Evolutionary conservation across 352 stramenopile genomes (phyloP), one percentile per base, ranked within the genome.

Genomic region (Phytophthora macrochlamydospora): DNA sequence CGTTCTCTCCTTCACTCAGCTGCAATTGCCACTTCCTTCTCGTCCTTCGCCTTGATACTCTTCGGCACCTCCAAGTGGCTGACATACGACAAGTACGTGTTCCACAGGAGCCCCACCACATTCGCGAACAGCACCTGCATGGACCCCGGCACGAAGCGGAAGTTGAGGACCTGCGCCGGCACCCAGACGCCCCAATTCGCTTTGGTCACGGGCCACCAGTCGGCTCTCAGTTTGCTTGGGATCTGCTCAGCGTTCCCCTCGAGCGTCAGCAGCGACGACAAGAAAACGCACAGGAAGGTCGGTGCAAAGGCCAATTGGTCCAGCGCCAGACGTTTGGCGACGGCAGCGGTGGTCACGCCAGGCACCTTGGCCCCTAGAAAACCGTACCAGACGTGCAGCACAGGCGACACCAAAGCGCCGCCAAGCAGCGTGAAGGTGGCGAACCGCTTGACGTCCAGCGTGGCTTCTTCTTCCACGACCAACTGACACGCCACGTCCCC

Each of bases 71-170:
- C 35, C 35, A 67, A 53, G 69, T 94, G 85, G 65, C 87, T 92
- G 51, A 92, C 73, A 54, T 83, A 90, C 48, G 87, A 94, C 33
- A 95, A 64, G 59, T 95, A 95, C 45, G 80, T 73, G 76, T 95
- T 95, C 87, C 87, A 95, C 46, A 92, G 75, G 44, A 95, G 72
- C 18, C 87, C 87, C 28, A 95, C 55, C 49, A 92, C 76, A 65
- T 95, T 95, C 56, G 87, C 76, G 56, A 95, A 95, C 11, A 95
- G 82, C 67, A 95, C 87, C 62, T 93, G 87, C 42, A 95, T 83
- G 12, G 75, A 78, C 4, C 74, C 79, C 1, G 83, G 83, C 49
- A 95, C 85, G 51, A 95, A 88, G 59, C 79, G 78, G 62, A 95
- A 93, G 65, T 95, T 95, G 65, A 92, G 44, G 37, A 93, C 69